Base-by-base conservation (phyloP, 805 yeast genomes). In the Ogataea methanolica region DNA sequence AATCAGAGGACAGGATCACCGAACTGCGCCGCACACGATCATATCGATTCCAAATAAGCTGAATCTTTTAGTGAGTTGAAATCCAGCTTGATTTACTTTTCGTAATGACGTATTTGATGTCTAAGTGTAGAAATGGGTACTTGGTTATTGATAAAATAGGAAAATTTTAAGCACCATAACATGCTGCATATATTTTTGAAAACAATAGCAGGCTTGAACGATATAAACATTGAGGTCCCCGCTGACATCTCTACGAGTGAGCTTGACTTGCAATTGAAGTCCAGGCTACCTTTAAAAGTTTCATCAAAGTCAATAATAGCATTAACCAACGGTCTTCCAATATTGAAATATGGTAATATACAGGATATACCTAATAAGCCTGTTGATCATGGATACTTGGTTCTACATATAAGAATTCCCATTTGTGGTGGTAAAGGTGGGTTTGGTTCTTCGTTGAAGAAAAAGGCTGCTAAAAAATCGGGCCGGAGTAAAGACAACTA, bases 391-490 rank as follows among this genome's bases (percentile, higher is more conserved):
- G 46, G 39, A 2, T 48, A 45, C 36, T 14, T 60, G 15, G 51
- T 62, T 50, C 62, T 73, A 51, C 65, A 65, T 49, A 57, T 70
- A 31, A 66, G 61, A 17, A 48, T 65, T 0, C 61, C 69, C 12
- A 46, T 74, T 33, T 67, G 75, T 48, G 80, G 80, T 7, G 80
- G 80, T n/a, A 75, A 76, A 59, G 80, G 80, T 21, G 80, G 79
- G 2, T 71, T 75, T 55, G 79, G 78, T 1, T 61, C 70, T 16
- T 58, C 67, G 53, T 57, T 75, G 44, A 66, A 69, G 36, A 70
- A 70, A 4, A 70, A 68, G 45, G 78, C 65, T 15, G 62, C 66
- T 33, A 51, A 54, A 45, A 55, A 55, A 39, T 53, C 52, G 15
- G 14, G 17, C 8, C 36, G 34, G 26, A 60, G 49, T 43, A 56